Evolutionary conservation across 2,329 filamentous ascomycete genomes (phyloP).

Genomic region (Fusarium sp.): DNA sequence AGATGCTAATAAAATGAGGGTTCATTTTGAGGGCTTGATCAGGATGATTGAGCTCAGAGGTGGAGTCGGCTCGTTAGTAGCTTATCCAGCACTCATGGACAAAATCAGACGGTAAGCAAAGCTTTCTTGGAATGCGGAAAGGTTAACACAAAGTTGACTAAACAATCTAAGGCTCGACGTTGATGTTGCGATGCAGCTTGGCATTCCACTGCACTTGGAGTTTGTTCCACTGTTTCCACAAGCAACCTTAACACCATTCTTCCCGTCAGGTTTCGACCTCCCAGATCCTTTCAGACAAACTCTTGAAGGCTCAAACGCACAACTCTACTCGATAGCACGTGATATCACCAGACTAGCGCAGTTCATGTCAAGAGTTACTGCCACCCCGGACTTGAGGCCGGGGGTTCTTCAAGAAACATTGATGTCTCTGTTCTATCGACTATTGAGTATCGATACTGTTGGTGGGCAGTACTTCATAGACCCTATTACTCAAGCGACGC

Average conservation of each 20-base stretch:
- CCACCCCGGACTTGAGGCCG: background rate
- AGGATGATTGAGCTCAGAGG: conserved; percentile 2
- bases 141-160: background rate
- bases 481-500: background rate
- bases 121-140: background rate
- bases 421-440: conserved; percentile 5
- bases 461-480: background rate
- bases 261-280: background rate
- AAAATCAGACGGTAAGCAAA: conserved; percentile 2
- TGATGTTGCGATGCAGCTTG: conserved; percentile 4
- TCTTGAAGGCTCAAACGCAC: background rate
- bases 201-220: background rate
- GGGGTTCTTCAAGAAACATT: conserved; percentile 5
- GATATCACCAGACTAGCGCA: conserved; percentile 2
- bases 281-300: background rate
- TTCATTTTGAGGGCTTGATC: conserved; percentile 2
- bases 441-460: conserved; percentile 4
- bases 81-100: background rate
- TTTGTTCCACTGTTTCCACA: background rate
- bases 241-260: background rate
- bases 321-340: background rate
- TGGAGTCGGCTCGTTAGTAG: background rate
- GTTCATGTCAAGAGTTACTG: background rate
- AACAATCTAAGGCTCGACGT: background rate
- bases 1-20: background rate